These are phyloP conservation scores for Fusarium sublunatum DNA, from an alignment of 2,329 filamentous ascomycete species.

Conservation along the genomic window DNA sequence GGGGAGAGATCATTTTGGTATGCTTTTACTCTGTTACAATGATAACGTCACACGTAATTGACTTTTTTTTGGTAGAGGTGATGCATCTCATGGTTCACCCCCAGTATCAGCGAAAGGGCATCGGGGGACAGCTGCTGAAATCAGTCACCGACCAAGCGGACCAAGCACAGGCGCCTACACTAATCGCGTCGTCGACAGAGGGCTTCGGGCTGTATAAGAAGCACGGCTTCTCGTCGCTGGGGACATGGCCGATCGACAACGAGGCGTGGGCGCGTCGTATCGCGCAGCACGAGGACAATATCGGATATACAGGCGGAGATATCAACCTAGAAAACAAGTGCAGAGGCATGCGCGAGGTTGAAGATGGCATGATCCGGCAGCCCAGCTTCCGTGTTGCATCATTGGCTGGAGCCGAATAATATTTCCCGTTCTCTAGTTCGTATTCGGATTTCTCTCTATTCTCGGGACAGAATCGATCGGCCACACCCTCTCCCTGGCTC, in stretches of 20 bases:
- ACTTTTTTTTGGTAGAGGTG: conserved; percentile 18
- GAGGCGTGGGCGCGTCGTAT: conserved; percentile 36
- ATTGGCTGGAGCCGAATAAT: conserved; percentile 2
- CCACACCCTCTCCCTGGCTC: neutral
- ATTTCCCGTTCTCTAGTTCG: conserved; percentile 34
- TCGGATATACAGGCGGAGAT: conserved; percentile 27
- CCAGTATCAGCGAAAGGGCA: conserved; percentile 37
- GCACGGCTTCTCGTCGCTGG: conserved; percentile 32
- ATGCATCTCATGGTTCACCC: conserved; percentile 44
- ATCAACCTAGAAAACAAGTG: conserved; percentile 18
- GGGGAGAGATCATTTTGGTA: conserved; percentile 35
- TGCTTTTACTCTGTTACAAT: neutral
- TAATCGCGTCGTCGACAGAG: conserved; percentile 36
- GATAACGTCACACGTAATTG: neutral
- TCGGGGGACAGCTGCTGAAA: conserved; percentile 31
- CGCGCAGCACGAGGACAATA: conserved; percentile 9
- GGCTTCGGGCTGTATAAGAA: conserved; percentile 32
- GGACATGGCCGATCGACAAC: conserved; percentile 36
- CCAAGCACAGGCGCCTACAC: conserved; percentile 7
- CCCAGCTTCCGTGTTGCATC: conserved; percentile 26
- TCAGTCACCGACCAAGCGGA: conserved; percentile 35
- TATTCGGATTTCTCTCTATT: conserved; percentile 30
- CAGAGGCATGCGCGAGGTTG: conserved; percentile 33
- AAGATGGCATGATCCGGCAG: conserved; percentile 42
- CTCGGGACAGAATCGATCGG: neutral